Conservation (phyloP, 345 rosid species). For the Clarkia xantiana region DNA sequence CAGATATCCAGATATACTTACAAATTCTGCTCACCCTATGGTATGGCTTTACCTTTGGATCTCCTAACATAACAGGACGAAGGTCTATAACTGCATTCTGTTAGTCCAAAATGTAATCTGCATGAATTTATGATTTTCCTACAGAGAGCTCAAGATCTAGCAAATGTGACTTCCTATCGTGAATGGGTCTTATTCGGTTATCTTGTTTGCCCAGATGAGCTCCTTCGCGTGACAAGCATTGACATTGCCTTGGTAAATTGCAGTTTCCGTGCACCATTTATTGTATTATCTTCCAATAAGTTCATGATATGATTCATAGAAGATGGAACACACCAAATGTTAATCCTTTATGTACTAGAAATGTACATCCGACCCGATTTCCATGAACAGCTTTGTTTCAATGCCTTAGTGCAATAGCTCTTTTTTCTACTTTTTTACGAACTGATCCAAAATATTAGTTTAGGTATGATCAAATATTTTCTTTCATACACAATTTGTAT, state of each 20-base stretch:
- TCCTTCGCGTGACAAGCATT: constrained; percentile 95
- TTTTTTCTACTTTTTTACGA: too few relatives aligned
- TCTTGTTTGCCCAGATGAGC: constrained; percentile 98
- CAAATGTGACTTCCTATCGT: constrained; percentile 89
- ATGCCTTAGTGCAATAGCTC: too few relatives aligned
- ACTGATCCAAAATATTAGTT: too few relatives aligned
- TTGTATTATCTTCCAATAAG: too few relatives aligned
- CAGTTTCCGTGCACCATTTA: background rate
- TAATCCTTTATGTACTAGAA: too few relatives aligned
- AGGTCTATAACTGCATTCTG: constrained; percentile 6
- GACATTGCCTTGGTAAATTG: constrained; percentile 79
- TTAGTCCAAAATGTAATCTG: too few relatives aligned
- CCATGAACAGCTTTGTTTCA: too few relatives aligned
- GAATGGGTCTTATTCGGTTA: constrained; percentile 97
- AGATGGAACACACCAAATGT: too few relatives aligned
- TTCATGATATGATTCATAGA: too few relatives aligned
- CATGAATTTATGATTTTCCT: constrained; percentile 6
- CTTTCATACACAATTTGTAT: too few relatives aligned
- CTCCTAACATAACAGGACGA: constrained; percentile 4
- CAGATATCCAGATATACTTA: constrained; percentile 91
- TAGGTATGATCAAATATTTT: too few relatives aligned
- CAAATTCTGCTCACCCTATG: constrained; percentile 98
- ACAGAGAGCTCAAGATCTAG: constrained; percentile 98
- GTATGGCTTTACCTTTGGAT: constrained; percentile 21
- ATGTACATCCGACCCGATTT: too few relatives aligned